Evolutionary conservation across 768 basidiomycete species (phyloP), one percentile per base, ranked within the genome.

Genomic region (Omphalotus guepiniiformis): DNA sequence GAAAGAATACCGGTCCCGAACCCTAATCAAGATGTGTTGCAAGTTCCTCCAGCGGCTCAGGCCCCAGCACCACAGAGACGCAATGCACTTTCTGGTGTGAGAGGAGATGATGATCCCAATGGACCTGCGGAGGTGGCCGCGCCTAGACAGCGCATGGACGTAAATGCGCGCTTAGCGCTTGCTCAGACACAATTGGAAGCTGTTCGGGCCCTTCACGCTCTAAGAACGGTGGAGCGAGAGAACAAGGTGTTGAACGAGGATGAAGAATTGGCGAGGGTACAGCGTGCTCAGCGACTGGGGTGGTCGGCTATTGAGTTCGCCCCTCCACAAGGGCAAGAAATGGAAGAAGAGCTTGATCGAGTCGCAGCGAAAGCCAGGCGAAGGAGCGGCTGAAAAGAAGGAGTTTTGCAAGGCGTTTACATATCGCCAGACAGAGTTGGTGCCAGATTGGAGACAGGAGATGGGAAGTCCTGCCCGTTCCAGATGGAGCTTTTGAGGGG

Each of bases 1-100:
- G 86, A 84, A 16, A 56, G 67, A 4, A 57, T 64, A 6, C 66
- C 63, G 1, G 73, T 71, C 18, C 73, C 69, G 6, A 62, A 58
- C 3, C 51, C 60, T 30, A 57, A 53, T 23, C n/a, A n/a, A n/a
- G 41, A 50, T 11, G 54, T 52, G 8, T 62, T 58, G 19, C 57
- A 54, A 28, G 60, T 53, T 22, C 57, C 52, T 0, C 63, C 59
- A 23, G 49, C 50, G 16, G 50, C 63, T 16, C 49, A 55, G 42
- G 61, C 50, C 16, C 60, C 54, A 16, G 55, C 56, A 30, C 58
- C 47, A 44, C 48, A 55, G 36, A n/a, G n/a, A n/a, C n/a, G n/a
- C n/a, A n/a, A n/a, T n/a, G n/a, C n/a, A n/a, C n/a, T n/a, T n/a
- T n/a, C n/a, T n/a, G n/a, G n/a, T n/a, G n/a, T n/a, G n/a, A n/a